Evolutionary conservation across 768 basidiomycete species (phyloP).

Genomic region (Xerocomus spinulosus): DNA sequence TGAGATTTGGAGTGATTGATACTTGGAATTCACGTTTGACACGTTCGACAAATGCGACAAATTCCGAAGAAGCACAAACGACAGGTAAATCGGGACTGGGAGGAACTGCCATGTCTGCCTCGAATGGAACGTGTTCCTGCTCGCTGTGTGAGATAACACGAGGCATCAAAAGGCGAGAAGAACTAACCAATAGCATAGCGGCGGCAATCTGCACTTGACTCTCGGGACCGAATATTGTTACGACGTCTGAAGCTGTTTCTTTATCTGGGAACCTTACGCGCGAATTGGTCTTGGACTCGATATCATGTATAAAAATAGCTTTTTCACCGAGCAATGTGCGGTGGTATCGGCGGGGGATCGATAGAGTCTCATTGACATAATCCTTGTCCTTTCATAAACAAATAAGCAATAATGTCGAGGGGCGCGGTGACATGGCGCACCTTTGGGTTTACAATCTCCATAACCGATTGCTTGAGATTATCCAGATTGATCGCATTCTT

Average conservation of each 20-base stretch:
- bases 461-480: conserved; percentile 90
- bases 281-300: conserved; percentile 94
- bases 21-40: conserved; percentile 95
- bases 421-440: conserved; percentile 37
- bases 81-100: conserved; percentile 74
- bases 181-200: conserved; percentile 84
- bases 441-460: conserved; percentile 97
- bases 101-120: conserved; percentile 91
- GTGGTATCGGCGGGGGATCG: conserved; percentile 93
- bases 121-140: conserved; percentile 94
- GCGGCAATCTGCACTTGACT: conserved; percentile 95
- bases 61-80: conserved; percentile 76
- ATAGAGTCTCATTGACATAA: conserved; percentile 88
- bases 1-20: conserved; percentile 78
- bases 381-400: conserved; percentile 78
- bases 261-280: conserved; percentile 90
- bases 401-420: not conserved
- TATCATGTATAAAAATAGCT: conserved; percentile 94
- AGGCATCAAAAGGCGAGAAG: not conserved
- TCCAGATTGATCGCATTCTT: conserved; percentile 96
- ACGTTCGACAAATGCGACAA: conserved; percentile 78
- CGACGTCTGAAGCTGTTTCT: conserved; percentile 89
- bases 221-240: conserved; percentile 96
- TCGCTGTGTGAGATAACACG: conserved; percentile 7
- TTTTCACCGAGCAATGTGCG: conserved; percentile 94